Evolutionary conservation across 2,329 filamentous ascomycete genomes (phyloP), one percentile per base, ranked within the genome.

Genomic region (Apiospora hydei): DNA sequence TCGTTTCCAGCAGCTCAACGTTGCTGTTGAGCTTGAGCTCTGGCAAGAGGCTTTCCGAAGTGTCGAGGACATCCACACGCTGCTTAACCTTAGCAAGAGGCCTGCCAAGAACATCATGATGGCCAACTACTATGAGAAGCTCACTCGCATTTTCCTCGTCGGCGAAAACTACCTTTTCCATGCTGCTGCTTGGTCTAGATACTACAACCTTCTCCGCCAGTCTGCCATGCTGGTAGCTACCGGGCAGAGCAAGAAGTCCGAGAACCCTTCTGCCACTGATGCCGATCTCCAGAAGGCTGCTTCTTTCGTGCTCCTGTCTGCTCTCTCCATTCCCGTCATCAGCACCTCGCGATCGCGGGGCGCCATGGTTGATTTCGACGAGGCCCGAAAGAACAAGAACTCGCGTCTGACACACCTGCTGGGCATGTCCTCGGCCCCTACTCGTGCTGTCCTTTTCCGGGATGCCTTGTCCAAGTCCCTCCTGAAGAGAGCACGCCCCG

Each of bases 81-180:
- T 99, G 71, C 91, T 99, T 77, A 98, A 93, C 86, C 89, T 98
- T 78, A 98, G 96, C 92, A 98, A 98, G 90, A 94, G 96, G 71
- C 95, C 95, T 51, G 93, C 96, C 71, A 98, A 98, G 92, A 98
- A 98, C 83, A 89, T 98, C 81, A 98, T 99, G 96, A 99, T 99
- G 96, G 96, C 96, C 85, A 99, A 98, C 88, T 99, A 99, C 89
- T 99, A 98, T 85, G 96, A 99, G 89, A 98, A 98, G 87, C 91
- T 99, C 72, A 98, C 96, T 53, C 92, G 95, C 76, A 99, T 99
- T 83, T 99, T 99, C 89, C 90, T 99, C 75, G 96, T 98, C 77
- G 97, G 96, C 83, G 96, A 98, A 86, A 99, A 99, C 88, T 98
- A 98, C 83, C 91, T 99, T 66, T 99, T 99, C 91, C 96, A 99